phyloP scores from a whole-genome alignment of 139 green algal species.

The Chlorella sp. region DNA sequence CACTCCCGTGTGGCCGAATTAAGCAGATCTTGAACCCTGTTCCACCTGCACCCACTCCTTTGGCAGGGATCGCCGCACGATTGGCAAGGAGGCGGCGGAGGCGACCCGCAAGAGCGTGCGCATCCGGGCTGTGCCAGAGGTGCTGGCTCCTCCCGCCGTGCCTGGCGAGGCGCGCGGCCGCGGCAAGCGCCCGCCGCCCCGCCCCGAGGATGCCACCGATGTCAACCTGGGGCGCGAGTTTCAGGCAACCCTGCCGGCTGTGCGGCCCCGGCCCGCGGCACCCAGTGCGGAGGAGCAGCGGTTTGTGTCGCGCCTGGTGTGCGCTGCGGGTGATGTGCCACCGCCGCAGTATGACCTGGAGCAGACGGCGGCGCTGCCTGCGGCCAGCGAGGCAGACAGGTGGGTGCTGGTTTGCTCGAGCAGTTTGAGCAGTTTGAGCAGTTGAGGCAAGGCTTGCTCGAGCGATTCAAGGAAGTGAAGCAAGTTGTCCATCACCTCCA shows the following conservation, averaged over 20 bases:
- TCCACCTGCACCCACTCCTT: not conserved
- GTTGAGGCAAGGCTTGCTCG: no score
- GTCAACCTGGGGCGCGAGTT: slow-evolving; percentile 12
- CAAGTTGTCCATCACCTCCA: not conserved
- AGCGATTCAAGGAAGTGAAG: not conserved
- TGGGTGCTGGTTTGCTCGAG: not conserved
- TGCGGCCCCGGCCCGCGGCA: not conserved
- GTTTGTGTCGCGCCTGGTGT: not conserved
- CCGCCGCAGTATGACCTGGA: not conserved
- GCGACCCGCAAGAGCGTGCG: slow-evolving; percentile 19
- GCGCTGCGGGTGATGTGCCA: not conserved
- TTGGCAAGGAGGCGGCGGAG: not conserved
- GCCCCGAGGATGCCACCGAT: slow-evolving; percentile 23
- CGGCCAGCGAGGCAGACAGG: not conserved
- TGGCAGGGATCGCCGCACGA: slow-evolving; percentile 18
- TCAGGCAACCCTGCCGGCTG: slow-evolving; percentile 21
- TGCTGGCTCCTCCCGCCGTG: no score
- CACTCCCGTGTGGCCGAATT: not conserved
- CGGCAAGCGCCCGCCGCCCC: slow-evolving; percentile 1
- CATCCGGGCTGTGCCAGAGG: not conserved
- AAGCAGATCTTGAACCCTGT: not conserved
- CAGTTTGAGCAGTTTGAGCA: no score
- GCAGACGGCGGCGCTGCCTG: not conserved
- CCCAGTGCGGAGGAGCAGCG: slow-evolving; percentile 22
- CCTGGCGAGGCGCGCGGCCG: not conserved